Percentiles rank a stretch among this genome's conserved stretches.
Conservation (phyloP, 192 early-diverging fungal species). For the Coemansia sp. region DNA sequence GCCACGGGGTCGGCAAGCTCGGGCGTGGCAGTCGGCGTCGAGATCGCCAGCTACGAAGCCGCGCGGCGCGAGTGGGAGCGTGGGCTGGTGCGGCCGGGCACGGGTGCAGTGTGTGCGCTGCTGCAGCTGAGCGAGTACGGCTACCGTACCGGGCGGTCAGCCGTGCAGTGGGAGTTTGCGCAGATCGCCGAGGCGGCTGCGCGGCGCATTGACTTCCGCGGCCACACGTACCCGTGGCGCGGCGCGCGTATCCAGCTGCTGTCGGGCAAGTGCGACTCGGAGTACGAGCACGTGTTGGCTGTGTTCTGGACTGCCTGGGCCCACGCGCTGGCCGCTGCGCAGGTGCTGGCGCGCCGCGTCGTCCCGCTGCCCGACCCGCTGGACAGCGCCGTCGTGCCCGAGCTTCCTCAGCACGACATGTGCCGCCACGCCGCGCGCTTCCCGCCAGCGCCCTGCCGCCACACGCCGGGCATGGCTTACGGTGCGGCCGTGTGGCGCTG, state of each 20-base stretch:
- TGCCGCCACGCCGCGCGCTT: slow-evolving; percentile 36
- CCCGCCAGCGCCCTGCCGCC: slow-evolving; percentile 7
- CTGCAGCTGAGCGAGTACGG: slow-evolving; percentile 49
- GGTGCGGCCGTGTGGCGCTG: slow-evolving; percentile 18
- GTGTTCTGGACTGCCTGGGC: slow-evolving; percentile 43
- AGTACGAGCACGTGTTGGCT: slow-evolving; percentile 39
- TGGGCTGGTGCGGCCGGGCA: slow-evolving; percentile 16
- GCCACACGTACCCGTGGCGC: slow-evolving; percentile 28
- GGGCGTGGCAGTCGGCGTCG: background rate
- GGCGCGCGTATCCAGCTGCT: slow-evolving; percentile 5
- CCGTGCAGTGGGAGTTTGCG: slow-evolving; percentile 31
- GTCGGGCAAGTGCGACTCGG: slow-evolving; percentile 28
- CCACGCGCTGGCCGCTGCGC: slow-evolving; percentile 24
- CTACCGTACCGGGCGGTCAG: slow-evolving; percentile 27
- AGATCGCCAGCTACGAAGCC: slow-evolving; percentile 23
- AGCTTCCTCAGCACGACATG: slow-evolving; percentile 34
- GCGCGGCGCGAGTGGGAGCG: slow-evolving; percentile 33
- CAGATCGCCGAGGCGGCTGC: slow-evolving; percentile 17
- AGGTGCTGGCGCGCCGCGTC: slow-evolving; percentile 15
- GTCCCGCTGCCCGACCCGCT: background rate
- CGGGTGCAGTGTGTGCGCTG: slow-evolving; percentile 23
- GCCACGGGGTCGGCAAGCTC: slow-evolving; percentile 3
- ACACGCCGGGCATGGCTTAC: slow-evolving; percentile 13
- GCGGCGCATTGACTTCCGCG: slow-evolving; percentile 20
- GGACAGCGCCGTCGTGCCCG: slow-evolving; percentile 7